Evolutionary conservation across 805 yeast genomes (phyloP).

Genomic region (Nakazawaea holstii): DNA sequence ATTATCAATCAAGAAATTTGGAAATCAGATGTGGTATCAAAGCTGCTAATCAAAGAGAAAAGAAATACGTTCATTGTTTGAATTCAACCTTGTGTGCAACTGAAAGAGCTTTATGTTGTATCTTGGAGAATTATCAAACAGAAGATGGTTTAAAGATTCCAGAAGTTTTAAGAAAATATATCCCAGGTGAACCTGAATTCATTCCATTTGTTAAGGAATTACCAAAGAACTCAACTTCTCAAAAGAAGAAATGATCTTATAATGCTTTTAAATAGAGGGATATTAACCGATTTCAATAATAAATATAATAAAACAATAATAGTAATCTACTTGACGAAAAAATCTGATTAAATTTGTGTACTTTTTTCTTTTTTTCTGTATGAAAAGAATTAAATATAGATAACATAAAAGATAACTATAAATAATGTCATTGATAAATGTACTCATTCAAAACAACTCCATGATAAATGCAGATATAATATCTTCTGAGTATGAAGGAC

Average conservation of each 20-base stretch:
- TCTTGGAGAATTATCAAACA: conserved; percentile 95
- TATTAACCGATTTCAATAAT: not conserved
- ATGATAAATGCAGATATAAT: conserved; percentile 2
- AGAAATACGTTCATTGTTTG: conserved; percentile 97
- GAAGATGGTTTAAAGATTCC: conserved; percentile 93
- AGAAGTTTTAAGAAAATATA: conserved; percentile 90
- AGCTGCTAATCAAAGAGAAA: conserved; percentile 89
- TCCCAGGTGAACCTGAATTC: conserved; percentile 98
- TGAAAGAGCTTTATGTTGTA: conserved; percentile 96
- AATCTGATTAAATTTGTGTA: no score
- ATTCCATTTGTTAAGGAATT: conserved; percentile 85
- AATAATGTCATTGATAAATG: conserved; percentile 9
- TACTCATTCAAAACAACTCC: conserved; percentile 5
- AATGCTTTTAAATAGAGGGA: not conserved
- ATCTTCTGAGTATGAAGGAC: conserved; percentile 3
- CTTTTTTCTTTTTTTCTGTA: not conserved
- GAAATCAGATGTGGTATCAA: conserved; percentile 99
- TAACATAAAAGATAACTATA: not conserved
- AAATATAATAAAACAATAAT: not conserved
- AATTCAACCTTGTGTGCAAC: conserved; percentile 97
- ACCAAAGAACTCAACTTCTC: conserved; percentile 90
- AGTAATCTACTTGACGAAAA: no score
- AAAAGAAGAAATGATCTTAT: conserved; percentile 38
- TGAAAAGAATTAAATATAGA: not conserved
- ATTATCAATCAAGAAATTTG: conserved; percentile 96